Percentiles rank a stretch among this genome's conserved stretches.
phyloP scores from a whole-genome alignment of 2,329 filamentous ascomycete species.

The Bipolaris victoriae region DNA sequence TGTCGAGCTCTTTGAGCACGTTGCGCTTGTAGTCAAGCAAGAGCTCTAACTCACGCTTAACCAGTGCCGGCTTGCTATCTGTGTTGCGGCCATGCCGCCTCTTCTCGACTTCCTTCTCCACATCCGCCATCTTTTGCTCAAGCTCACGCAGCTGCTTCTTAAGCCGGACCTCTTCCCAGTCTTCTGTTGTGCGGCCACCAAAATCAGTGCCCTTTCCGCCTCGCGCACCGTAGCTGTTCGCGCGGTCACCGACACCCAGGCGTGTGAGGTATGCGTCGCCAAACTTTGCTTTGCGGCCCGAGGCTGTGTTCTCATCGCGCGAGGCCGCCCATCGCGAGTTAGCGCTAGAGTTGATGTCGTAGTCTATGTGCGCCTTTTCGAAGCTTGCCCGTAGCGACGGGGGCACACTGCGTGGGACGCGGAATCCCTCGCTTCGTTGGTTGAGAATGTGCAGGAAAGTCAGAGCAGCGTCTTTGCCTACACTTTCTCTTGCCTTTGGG shows the following conservation, averaged over 20 bases:
- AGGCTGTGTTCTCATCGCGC: constrained; percentile 78
- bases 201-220: constrained; percentile 85
- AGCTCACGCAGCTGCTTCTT: constrained; percentile 91
- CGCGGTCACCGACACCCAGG: constrained; percentile 76
- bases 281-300: constrained; percentile 94
- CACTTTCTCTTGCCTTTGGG: constrained; percentile 78
- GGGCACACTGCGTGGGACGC: constrained; percentile 89
- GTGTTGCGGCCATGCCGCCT: constrained; percentile 63
- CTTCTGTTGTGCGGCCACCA: constrained; percentile 79
- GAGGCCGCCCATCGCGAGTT: constrained; percentile 81
- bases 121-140: constrained; percentile 82
- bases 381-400: constrained; percentile 90
- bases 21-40: constrained; percentile 92
- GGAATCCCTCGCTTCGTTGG: constrained; percentile 91
- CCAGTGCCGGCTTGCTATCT: constrained; percentile 82
- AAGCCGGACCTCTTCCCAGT: constrained; percentile 96
- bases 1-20: constrained; percentile 76
- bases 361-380: constrained; percentile 95
- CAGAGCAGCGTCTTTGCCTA: constrained; percentile 93
- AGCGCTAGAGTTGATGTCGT: constrained; percentile 80
- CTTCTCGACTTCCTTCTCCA: constrained; percentile 73
- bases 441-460: constrained; percentile 97
- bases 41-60: constrained; percentile 93
- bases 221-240: constrained; percentile 67
- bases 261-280: constrained; percentile 95